Base-by-base conservation (phyloP, 495 filamentous ascomycete genomes). In the Xylaria telfairii region DNA sequence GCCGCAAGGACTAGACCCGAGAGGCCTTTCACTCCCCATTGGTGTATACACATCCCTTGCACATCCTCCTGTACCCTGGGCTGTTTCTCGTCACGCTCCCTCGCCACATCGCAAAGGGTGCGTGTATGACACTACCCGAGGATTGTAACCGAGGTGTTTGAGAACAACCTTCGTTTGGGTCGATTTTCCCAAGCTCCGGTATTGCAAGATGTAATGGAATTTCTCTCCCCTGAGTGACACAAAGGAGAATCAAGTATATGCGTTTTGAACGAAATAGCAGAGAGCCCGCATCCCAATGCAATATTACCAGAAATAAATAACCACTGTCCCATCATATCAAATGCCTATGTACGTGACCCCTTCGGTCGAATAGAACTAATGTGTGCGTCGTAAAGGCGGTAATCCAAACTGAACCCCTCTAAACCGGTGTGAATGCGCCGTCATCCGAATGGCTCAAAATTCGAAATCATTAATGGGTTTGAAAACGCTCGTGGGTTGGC, bases 251-350 rank as follows among this genome's bases (percentile, higher is more conserved):
- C 41, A 72, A 74, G 70, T 78, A 74, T 76, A 75, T 78, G 76
- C 67, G 71, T 77, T 76, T 68, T 72, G 71, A 74, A 70, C 54
- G 71, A 75, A 59, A 78, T 73, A 72, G 69, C 61, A 75, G 64
- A 73, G 69, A 73, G 70, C 71, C 74, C 76, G 76, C 76, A 75
- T 76, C 73, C 78, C 77, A 79, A 79, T 81, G 79, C 79, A 80
- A 76, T 79, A 80, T 81, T 80, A 80, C 78, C 79, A 76, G 77
- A 80, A 72, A 78, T 77, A 70, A 75, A 76, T 74, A 76, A 72
- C 59, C 77, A 78, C 75, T 68, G 72, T 73, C 73, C 68, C 75
- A 71, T 73, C 73, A 73, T 75, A 77, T 73, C 62, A 74, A 73
- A 79, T 79, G 75, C 75, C 74, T 77, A 79, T 79, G 77, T 79